phyloP scores from a whole-genome alignment of 345 rosid genomes.

The Ceriops decandra region DNA sequence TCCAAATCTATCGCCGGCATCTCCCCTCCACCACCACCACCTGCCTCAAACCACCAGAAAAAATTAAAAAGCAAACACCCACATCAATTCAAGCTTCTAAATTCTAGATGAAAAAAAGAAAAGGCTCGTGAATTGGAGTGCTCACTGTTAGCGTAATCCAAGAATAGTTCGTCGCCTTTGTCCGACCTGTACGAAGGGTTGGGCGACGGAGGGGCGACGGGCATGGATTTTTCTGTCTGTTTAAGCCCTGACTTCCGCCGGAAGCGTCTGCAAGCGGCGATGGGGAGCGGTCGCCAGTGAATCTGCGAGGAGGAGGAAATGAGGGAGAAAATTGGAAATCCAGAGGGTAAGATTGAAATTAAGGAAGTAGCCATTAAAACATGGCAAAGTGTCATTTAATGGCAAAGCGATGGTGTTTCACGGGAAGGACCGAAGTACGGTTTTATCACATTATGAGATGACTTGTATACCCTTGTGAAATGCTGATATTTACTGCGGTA shows the following conservation, averaged over 20 bases:
- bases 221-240: not conserved
- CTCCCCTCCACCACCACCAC: constrained; percentile 59
- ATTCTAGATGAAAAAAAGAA: not conserved
- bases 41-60: constrained; percentile 22
- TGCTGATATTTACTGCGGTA: too few species aligned
- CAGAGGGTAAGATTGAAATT: constrained; percentile 17
- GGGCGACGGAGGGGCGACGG: constrained; percentile 19
- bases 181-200: constrained; percentile 44
- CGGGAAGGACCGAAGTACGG: too few species aligned
- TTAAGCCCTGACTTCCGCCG: constrained; percentile 19
- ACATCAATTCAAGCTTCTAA: not conserved
- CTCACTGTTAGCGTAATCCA: constrained; percentile 47
- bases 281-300: not conserved
- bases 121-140: not conserved
- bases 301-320: not conserved
- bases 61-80: not conserved
- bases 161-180: constrained; percentile 35
- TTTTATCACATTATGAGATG: not conserved
- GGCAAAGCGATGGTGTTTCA: too few species aligned
- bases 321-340: not conserved
- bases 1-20: constrained; percentile 36
- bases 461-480: not conserved
- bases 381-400: too few species aligned
- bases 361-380: constrained; percentile 16
- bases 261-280: not conserved